Evolutionary conservation across 2,329 filamentous ascomycete species (phyloP), one percentile per base, ranked within the genome.

Genomic region (Talaromyces sp.): DNA sequence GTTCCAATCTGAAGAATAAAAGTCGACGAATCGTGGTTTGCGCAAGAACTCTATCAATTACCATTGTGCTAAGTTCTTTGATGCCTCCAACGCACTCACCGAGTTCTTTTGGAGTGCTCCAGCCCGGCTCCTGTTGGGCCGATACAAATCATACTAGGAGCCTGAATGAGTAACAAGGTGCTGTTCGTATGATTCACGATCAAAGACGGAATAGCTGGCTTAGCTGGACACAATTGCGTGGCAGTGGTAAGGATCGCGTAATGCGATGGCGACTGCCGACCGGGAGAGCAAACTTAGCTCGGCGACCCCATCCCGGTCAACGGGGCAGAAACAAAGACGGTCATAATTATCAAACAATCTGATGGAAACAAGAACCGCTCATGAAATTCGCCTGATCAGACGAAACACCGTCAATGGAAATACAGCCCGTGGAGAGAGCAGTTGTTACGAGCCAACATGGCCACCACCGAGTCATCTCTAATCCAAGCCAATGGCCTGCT

Each of bases 171-270:
- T 53, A 53, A 53, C 3, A 53, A 22, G 29, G 29, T 22, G 29
- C 27, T 19, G 36, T 34, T 36, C 15, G 29, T 34, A 54, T 22
- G 17, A 36, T 56, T 56, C 51, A 56, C 51, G 31, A 34, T 34
- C 31, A 34, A 34, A 56, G 10, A 19, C 17, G 25, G 27, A n/a
- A 36, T 11, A 11, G 29, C 29, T n/a, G 36, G n/a, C 8, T 5
- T 29, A 53, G 7, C 7, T 51, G 47, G 47, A 10, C 22, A 27
- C 47, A 15, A 53, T 61, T 49, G 45, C 45, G 59, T 53, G 22
- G 36, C 45, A 29, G 15, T 31, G 59, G 59, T 29, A 53, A 61
- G 53, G 34, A 61, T 61, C 59, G 29, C 59, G 59, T 61, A 25
- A 53, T 47, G 58, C 43, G 58, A 49, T 17, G 58, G 59, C 59